These are phyloP conservation scores for Cunninghamia lanceolata DNA, from an alignment of 75 land plant species.

Conservation along the genomic window DNA sequence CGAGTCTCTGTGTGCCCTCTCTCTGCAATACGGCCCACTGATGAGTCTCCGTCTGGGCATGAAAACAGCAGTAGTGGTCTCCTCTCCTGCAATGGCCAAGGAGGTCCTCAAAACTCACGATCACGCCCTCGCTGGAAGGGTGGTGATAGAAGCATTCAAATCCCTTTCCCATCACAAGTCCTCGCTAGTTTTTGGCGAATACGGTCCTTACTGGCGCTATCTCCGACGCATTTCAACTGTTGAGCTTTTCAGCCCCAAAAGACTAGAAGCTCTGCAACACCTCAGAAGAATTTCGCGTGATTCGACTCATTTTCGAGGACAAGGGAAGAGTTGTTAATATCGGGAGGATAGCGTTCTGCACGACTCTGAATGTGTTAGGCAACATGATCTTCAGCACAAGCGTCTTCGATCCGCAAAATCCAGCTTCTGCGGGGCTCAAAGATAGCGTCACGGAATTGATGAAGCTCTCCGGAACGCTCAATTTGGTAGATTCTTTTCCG, in stretches of 20 bases:
- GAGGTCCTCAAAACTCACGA: slow-evolving; percentile 38
- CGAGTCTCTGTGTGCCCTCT: slow-evolving; percentile 23
- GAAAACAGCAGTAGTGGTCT: slow-evolving; percentile 29
- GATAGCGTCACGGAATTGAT: background rate
- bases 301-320: background rate
- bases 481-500: slow-evolving; percentile 25
- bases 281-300: background rate
- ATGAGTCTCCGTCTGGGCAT: slow-evolving; percentile 32
- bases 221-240: slow-evolving; percentile 17
- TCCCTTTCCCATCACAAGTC: background rate
- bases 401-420: slow-evolving; percentile 9
- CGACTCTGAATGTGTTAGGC: slow-evolving; percentile 17
- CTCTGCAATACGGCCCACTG: slow-evolving; percentile 32
- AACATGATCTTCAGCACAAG: slow-evolving; percentile 22
- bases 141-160: background rate
- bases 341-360: slow-evolving; percentile 8
- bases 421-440: slow-evolving; percentile 12
- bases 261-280: slow-evolving; percentile 10
- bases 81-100: slow-evolving; percentile 28
- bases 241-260: slow-evolving; percentile 19
- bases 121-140: slow-evolving; percentile 19
- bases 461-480: slow-evolving; percentile 21
- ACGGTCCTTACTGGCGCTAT: slow-evolving; percentile 20
- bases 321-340: slow-evolving; percentile 12
- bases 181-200: slow-evolving; percentile 8